Percentiles rank a stretch among this genome's conserved stretches.
Evolutionary conservation across 345 rosid species (phyloP).

Genomic region (Syzygium aqueum): DNA sequence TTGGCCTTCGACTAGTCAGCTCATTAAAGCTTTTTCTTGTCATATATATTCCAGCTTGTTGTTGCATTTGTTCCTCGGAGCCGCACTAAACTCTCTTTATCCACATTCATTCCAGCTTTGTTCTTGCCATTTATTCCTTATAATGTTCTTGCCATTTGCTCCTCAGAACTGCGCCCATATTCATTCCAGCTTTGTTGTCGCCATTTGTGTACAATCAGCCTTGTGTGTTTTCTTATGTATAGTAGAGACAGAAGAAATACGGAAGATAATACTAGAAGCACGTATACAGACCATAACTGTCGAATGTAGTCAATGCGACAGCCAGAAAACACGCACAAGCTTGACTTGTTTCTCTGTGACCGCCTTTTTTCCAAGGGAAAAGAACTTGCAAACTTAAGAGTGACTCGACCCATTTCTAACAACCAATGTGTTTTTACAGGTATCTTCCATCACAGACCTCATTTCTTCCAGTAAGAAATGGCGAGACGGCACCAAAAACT

Average conservation of each 20-base stretch:
- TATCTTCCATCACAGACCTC: conserved; percentile 58
- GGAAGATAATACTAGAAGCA: neutral
- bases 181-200: neutral
- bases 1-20: neutral
- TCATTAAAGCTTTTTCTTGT: neutral
- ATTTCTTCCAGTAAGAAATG: conserved; percentile 13
- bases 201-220: neutral
- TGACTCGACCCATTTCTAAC: neutral
- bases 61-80: neutral
- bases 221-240: neutral
- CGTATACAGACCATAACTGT: neutral
- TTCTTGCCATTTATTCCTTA: neutral
- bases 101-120: neutral
- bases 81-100: neutral
- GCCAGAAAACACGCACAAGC: neutral
- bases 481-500: neutral
- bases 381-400: neutral
- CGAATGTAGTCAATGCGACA: neutral
- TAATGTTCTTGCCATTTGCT: neutral
- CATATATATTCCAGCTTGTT: neutral
- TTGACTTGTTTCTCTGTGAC: neutral
- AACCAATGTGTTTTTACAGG: conserved; percentile 15
- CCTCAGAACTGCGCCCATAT: neutral
- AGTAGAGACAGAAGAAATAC: neutral
- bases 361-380: neutral